Evolutionary conservation across 2,329 filamentous ascomycete species (phyloP).

Genomic region (Cyanodermella asteris): DNA sequence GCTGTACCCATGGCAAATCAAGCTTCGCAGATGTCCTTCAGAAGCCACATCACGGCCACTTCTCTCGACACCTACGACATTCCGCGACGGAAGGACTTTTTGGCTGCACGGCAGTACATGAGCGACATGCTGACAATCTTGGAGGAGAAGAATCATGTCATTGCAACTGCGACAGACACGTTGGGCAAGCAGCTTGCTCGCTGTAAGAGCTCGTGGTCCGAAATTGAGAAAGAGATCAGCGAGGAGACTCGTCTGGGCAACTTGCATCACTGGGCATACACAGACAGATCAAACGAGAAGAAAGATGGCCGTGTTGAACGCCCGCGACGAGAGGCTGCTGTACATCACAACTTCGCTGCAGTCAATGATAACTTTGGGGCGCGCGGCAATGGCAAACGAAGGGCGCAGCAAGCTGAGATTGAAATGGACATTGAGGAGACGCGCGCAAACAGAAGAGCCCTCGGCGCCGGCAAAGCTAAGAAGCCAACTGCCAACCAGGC

Average conservation of each 20-base stretch:
- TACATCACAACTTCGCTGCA: slow-evolving; percentile 47
- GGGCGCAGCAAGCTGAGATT: slow-evolving; percentile 65
- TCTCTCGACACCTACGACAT: slow-evolving; percentile 21
- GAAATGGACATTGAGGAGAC: slow-evolving; percentile 64
- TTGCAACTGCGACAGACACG: slow-evolving; percentile 77
- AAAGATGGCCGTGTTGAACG: slow-evolving; percentile 44
- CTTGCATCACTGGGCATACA: slow-evolving; percentile 85
- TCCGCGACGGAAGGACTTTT: slow-evolving; percentile 47
- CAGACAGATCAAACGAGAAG: slow-evolving; percentile 46
- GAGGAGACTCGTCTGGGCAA: slow-evolving; percentile 89
- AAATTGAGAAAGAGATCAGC: slow-evolving; percentile 74
- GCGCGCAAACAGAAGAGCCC: slow-evolving; percentile 33
- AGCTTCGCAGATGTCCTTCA: neutral
- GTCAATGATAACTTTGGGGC: slow-evolving; percentile 57
- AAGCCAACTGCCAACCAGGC: slow-evolving; percentile 23
- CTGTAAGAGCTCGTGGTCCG: slow-evolving; percentile 68
- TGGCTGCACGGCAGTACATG: slow-evolving; percentile 55
- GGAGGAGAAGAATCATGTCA: slow-evolving; percentile 95
- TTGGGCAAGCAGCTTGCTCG: slow-evolving; percentile 66
- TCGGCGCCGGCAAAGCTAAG: slow-evolving; percentile 37
- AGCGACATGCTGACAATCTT: slow-evolving; percentile 72
- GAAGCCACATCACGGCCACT: slow-evolving; percentile 10
- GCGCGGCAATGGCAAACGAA: slow-evolving; percentile 63
- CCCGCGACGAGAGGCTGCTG: slow-evolving; percentile 55
- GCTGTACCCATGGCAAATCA: neutral